These are phyloP conservation scores for Purshia tridentata DNA, from an alignment of 306 rosid genomes.

Conservation along the genomic window DNA sequence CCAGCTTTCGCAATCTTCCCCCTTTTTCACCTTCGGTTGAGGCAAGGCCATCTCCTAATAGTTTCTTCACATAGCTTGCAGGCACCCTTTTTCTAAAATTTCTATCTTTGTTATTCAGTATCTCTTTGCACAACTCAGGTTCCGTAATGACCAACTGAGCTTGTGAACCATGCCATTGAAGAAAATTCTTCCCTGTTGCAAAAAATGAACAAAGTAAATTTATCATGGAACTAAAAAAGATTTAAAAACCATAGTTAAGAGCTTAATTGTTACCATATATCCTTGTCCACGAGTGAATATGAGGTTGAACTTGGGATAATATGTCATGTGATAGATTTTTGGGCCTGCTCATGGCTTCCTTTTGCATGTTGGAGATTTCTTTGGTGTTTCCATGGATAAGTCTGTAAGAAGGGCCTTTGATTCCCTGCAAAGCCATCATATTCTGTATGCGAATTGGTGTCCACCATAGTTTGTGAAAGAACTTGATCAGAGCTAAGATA, in stretches of 20 bases:
- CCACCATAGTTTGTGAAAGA: constrained; percentile 28
- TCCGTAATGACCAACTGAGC: constrained; percentile 31
- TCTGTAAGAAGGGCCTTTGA: constrained; percentile 35
- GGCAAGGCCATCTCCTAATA: constrained; percentile 36
- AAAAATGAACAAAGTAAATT: not conserved
- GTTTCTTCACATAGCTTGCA: not conserved
- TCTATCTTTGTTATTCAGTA: constrained; percentile 19
- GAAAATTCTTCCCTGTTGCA: constrained; percentile 29
- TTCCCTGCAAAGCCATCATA: constrained; percentile 24
- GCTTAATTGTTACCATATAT: not conserved
- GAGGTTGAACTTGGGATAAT: constrained; percentile 16
- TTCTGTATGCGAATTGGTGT: constrained; percentile 21
- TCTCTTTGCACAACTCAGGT: constrained; percentile 31
- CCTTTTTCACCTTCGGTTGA: constrained; percentile 35
- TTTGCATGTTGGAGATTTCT: constrained; percentile 24
- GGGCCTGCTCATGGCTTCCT: constrained; percentile 19
- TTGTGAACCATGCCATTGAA: constrained; percentile 32
- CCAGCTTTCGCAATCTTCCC: constrained; percentile 37
- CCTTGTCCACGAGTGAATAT: constrained; percentile 3
- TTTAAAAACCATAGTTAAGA: not conserved
- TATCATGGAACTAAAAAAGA: too few species aligned
- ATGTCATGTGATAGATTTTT: constrained; percentile 22
- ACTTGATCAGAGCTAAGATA: constrained; percentile 5
- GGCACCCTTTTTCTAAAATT: not conserved
- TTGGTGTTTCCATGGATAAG: constrained; percentile 24